Conservation (phyloP, 495 filamentous ascomycete genomes). For the Platismatia glauca region DNA sequence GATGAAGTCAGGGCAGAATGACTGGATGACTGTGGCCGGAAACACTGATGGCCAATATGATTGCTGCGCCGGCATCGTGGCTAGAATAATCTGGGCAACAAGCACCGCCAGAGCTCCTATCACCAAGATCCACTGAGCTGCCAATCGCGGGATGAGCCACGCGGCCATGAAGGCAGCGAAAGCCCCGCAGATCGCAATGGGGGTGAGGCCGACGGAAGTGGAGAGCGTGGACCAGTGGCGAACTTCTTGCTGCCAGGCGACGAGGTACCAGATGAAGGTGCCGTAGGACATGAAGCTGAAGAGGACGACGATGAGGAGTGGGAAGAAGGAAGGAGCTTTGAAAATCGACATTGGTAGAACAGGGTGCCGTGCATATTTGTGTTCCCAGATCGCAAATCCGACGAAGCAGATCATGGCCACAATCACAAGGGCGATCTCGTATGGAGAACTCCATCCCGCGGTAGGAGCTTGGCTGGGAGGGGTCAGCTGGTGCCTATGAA, state of each 20-base stretch:
- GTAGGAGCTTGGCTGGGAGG: slow-evolving; percentile 40
- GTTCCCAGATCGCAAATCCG: slow-evolving; percentile 41
- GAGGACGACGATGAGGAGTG: slow-evolving; percentile 40
- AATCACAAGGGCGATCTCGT: slow-evolving; percentile 39
- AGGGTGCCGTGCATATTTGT: slow-evolving; percentile 32
- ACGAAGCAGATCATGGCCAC: slow-evolving; percentile 34
- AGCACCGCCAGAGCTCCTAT: slow-evolving; percentile 36
- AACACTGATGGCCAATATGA: slow-evolving; percentile 45
- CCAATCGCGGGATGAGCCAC: slow-evolving; percentile 40
- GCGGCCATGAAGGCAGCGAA: slow-evolving; percentile 36
- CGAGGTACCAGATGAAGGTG: slow-evolving; percentile 41
- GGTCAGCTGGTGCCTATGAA: background rate
- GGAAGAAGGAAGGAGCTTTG: slow-evolving; percentile 40
- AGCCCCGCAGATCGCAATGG: slow-evolving; percentile 35
- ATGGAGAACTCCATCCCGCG: slow-evolving; percentile 40
- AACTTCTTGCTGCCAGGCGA: slow-evolving; percentile 38
- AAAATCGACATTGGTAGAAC: slow-evolving; percentile 46
- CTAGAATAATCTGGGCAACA: slow-evolving; percentile 34
- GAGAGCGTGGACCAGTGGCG: slow-evolving; percentile 39
- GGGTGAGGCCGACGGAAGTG: slow-evolving; percentile 37
- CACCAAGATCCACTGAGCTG: slow-evolving; percentile 44
- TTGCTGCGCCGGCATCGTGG: slow-evolving; percentile 41
- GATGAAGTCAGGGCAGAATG: slow-evolving; percentile 43
- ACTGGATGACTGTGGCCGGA: slow-evolving; percentile 37
- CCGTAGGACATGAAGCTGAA: slow-evolving; percentile 46